phyloP scores from a whole-genome alignment of 108 stramenopile species.

The Nitzschia putrida region DNA sequence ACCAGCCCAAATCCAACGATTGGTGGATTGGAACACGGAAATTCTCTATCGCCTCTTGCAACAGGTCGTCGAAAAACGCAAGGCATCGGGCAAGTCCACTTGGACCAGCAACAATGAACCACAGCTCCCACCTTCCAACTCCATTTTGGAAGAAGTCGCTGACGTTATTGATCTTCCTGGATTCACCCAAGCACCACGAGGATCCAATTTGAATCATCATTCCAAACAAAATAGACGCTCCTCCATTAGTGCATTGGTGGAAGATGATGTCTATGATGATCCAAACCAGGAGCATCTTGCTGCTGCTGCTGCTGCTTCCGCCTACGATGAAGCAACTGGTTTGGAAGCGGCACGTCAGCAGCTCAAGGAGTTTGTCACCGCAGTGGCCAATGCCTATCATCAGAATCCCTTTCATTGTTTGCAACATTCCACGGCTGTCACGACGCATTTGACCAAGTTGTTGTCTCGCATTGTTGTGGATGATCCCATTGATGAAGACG shows the following conservation, averaged over 20 bases:
- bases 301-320: no score
- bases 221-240: slow-evolving; percentile 13
- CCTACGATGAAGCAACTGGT: no score
- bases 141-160: slow-evolving; percentile 14
- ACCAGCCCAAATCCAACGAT: slow-evolving; percentile 16
- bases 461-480: slow-evolving; percentile 17
- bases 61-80: slow-evolving; percentile 23
- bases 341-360: neutral
- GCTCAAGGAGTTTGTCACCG: slow-evolving; percentile 14
- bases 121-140: neutral
- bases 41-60: slow-evolving; percentile 15
- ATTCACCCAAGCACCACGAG: neutral
- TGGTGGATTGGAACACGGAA: slow-evolving; percentile 37
- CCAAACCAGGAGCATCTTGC: no score
- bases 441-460: slow-evolving; percentile 19
- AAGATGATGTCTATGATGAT: no score
- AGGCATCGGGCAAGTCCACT: slow-evolving; percentile 5
- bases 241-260: neutral
- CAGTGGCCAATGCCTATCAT: slow-evolving; percentile 23
- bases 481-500: slow-evolving; percentile 6
- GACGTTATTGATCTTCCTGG: slow-evolving; percentile 26
- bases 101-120: slow-evolving; percentile 19
- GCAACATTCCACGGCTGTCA: slow-evolving; percentile 17
- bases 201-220: neutral
- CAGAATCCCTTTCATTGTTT: slow-evolving; percentile 24